phyloP scores from a whole-genome alignment of 768 basidiomycete species.

The Cantharellus cinnabarinus region DNA sequence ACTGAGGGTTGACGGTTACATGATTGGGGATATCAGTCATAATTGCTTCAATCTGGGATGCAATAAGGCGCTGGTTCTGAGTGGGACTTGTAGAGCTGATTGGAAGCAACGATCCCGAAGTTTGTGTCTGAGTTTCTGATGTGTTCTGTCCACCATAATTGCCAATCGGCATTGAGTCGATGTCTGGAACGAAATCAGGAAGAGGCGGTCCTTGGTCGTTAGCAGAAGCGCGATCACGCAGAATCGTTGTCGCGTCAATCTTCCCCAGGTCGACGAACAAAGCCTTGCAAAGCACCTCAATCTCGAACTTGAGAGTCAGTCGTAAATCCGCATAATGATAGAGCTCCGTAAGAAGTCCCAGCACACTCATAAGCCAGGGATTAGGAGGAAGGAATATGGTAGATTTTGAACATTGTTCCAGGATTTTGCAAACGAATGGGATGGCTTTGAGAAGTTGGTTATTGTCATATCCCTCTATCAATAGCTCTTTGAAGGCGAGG shows the following conservation, averaged over 20 bases:
- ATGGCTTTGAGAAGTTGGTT: constrained; percentile 84
- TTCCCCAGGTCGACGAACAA: constrained; percentile 72
- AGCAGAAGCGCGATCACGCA: constrained; percentile 52
- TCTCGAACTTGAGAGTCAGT: constrained; percentile 94
- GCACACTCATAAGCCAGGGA: constrained; percentile 94
- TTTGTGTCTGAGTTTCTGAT: neutral
- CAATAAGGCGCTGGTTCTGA: constrained; percentile 46
- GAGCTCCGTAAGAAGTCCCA: constrained; percentile 81
- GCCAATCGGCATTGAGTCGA: constrained; percentile 59
- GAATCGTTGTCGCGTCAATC: constrained; percentile 62
- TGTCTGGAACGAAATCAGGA: constrained; percentile 62
- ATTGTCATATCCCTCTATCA: constrained; percentile 86
- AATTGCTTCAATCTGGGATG: constrained; percentile 65
- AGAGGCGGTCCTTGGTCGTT: constrained; percentile 42
- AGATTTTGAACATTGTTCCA: constrained; percentile 78
- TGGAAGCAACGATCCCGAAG: neutral
- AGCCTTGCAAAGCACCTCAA: constrained; percentile 86
- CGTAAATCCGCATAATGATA: constrained; percentile 94
- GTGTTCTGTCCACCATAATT: constrained; percentile 33
- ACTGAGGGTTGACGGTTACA: constrained; percentile 59
- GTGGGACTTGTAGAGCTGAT: constrained; percentile 23
- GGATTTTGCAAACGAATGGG: constrained; percentile 92
- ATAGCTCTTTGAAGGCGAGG: constrained; percentile 90
- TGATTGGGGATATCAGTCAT: constrained; percentile 46
- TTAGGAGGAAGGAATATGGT: constrained; percentile 90